Evolutionary conservation across 164 flowering plant genomes (phyloP).

Genomic region (Dillenia turbinata): DNA sequence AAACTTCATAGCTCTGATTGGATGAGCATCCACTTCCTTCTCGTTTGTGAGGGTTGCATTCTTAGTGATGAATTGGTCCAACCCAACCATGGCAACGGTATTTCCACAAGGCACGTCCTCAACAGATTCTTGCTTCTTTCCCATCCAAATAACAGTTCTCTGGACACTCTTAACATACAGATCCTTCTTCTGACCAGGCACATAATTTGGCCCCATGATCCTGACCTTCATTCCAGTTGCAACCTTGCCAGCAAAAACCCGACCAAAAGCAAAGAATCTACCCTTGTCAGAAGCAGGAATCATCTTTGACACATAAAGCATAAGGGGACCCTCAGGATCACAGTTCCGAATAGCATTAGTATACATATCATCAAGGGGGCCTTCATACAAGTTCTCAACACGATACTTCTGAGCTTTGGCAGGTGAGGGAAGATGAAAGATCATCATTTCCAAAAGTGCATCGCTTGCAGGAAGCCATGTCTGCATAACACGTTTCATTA

Average conservation of each 20-base stretch:
- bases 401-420: constrained; percentile 28
- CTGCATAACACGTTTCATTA: constrained; percentile 38
- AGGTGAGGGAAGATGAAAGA: constrained; percentile 35
- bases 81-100: constrained; percentile 21
- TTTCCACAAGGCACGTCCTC: constrained; percentile 21
- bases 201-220: constrained; percentile 33
- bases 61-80: constrained; percentile 19
- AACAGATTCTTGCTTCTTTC: constrained; percentile 33
- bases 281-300: constrained; percentile 37
- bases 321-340: constrained; percentile 31
- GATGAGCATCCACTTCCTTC: constrained; percentile 28
- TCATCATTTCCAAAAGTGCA: constrained; percentile 36
- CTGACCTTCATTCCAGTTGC: constrained; percentile 31
- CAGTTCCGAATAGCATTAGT: constrained; percentile 30
- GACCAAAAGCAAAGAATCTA: constrained; percentile 33
- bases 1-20: constrained; percentile 19
- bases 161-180: constrained; percentile 32
- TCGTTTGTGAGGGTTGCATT: constrained; percentile 31
- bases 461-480: constrained; percentile 28
- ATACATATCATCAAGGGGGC: constrained; percentile 31
- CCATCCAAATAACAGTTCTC: constrained; percentile 38
- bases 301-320: constrained; percentile 35
- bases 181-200: constrained; percentile 32
- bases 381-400: constrained; percentile 35
- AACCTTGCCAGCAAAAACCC: constrained; percentile 31